phyloP scores from a whole-genome alignment of 768 basidiomycete species.

The Panus rudis region DNA sequence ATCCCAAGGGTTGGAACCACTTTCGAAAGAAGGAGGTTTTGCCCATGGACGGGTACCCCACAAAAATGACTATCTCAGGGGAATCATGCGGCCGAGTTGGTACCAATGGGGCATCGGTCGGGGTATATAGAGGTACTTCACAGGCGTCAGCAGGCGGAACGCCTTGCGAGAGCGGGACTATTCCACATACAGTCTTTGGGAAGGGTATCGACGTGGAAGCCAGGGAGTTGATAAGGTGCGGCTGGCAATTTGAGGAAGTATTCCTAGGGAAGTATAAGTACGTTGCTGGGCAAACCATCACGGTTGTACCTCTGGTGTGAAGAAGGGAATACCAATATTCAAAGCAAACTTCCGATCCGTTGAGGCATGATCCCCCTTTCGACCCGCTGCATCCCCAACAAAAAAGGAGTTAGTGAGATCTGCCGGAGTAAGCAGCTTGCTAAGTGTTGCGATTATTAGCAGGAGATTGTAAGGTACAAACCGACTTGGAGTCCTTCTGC shows the following conservation, averaged over 20 bases:
- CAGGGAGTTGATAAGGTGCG: conserved; percentile 45
- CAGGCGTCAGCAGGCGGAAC: conserved; percentile 2
- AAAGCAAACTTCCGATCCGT: conserved; percentile 84
- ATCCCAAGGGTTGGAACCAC: conserved; percentile 62
- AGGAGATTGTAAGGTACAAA: too few relatives aligned
- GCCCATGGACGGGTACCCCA: conserved; percentile 60
- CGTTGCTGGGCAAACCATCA: too few relatives aligned
- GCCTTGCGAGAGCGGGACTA: background rate
- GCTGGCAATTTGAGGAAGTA: conserved; percentile 58
- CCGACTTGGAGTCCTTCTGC: too few relatives aligned
- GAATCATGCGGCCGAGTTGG: conserved; percentile 14
- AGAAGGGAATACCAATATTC: conserved; percentile 67
- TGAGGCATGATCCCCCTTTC: conserved; percentile 67
- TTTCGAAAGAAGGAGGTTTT: conserved; percentile 75
- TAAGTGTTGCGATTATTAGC: too few relatives aligned
- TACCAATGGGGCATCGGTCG: conserved; percentile 43
- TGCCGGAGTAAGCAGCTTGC: too few relatives aligned
- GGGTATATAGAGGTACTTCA: conserved; percentile 43
- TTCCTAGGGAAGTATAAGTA: conserved; percentile 42
- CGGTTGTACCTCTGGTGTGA: conserved; percentile 62
- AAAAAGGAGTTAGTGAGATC: conserved; percentile 67
- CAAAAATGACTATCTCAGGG: conserved; percentile 51
- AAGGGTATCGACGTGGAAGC: conserved; percentile 57
- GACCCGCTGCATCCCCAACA: conserved; percentile 88
- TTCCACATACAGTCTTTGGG: conserved; percentile 20